Evolutionary conservation across 169 alveolate species (phyloP), one percentile per base, ranked within the genome.

Genomic region (Neospora caninum): DNA sequence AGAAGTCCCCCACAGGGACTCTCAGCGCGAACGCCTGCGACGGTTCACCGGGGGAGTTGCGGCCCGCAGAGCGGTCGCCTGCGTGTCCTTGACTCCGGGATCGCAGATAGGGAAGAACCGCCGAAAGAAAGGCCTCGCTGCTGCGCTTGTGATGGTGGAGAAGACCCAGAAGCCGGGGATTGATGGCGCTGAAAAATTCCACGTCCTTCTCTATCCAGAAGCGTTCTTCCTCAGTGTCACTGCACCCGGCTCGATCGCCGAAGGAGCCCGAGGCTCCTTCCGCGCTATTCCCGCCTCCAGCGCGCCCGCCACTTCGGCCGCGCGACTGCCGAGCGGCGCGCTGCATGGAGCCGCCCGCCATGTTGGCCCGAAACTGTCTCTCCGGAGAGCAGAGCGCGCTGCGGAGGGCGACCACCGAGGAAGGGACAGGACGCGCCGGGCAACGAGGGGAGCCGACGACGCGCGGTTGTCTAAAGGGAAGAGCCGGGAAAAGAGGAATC

Each of bases 131-230:
- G 4, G 39, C 87, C 42, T 80, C 73, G 91, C 94, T 92, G 34
- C 87, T 70, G 54, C 54, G 94, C 69, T 82, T 86, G 70, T 92
- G 94, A 67, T 92, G 94, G 80, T 92, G 94, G 67, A 92, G 91
- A 58, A 92, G 91, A 58, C 34, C 83, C 94, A 92, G 86, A 58
- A 92, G 94, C 69, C 87, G 94, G 70, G 94, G 94, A 27, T 92
- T 41, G n/a, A 92, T 84, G 29, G 83, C 58, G 41, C 70, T 43
- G 70, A 92, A 92, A 31, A 29, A 34, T 91, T 92, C 83, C 1
- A 82, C 45, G 49, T 92, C 94, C 29, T 53, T 58, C 22, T 38
- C 73, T 1, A 41, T 25, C 94, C 94, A 92, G 49, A 92, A 92
- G 0, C 86, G 69, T 31, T 92, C 94, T 54, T 92, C 94, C 31